Base-by-base conservation (phyloP, 768 basidiomycete species). In the Amanita molliuscula region DNA sequence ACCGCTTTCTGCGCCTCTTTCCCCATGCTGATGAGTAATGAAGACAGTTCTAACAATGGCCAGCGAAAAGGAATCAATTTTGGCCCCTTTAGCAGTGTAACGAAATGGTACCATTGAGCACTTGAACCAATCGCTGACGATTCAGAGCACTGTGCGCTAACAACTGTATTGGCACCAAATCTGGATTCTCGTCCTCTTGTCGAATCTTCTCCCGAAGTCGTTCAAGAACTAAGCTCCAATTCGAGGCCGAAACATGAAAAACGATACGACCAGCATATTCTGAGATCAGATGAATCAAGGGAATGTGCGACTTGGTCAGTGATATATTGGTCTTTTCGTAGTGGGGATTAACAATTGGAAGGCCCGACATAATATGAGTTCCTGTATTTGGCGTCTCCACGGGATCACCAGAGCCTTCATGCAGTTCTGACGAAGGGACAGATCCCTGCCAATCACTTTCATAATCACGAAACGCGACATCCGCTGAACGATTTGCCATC, bases 211-310 rank as follows among this genome's bases (percentile, higher is more conserved):
- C 65, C 40, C 81, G 76, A 48, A 94, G 74, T 26, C 88, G 75
- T 18, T 73, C 64, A 56, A 86, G 80, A 13, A 95, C 84, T 6
- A 87, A 77, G 46, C 66, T 62, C 90, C 92, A 96, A 62, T 95
- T 94, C 10, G 85, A 84, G 0, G 87, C 84, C 2, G 92, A 92
- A 15, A 97, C 74, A 60, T 85, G 84, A 60, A 86, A 92, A 23
- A 95, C 77, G 54, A 94, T 81, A 44, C 83, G 78, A 9, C 87
- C 85, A 18, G 85, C 76, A 56, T 76, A 88, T 59, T 82, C 81
- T 47, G 78, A 74, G 53, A 89, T 81, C 21, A 84, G 68, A 18
- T 70, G 67, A 54, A 78, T 81, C 45, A 88, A 69, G 6, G 80
- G 70, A 47, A 71, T 61, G 0, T 75, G 59, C 0, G 78, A 80